phyloP scores from a whole-genome alignment of 192 early-diverging fungal species.

The Mortierella alpina region DNA sequence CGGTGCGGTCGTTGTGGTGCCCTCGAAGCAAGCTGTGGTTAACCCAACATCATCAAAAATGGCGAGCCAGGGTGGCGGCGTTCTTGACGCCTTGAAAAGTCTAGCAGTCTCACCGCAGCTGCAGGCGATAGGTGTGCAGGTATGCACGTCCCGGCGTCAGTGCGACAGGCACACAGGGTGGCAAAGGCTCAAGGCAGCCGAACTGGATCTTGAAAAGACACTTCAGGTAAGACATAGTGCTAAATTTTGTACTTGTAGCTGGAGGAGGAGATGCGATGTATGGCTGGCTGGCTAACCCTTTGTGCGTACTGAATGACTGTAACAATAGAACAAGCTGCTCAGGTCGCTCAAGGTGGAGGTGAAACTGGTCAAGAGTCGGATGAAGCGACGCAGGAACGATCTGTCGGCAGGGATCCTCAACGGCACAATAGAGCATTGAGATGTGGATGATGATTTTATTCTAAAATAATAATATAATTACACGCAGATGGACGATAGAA shows the following conservation, averaged over 20 bases:
- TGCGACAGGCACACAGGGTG: slow-evolving; percentile 62
- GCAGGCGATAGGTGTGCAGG: slow-evolving; percentile 24
- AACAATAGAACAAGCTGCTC: slow-evolving; percentile 37
- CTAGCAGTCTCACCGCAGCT: not conserved
- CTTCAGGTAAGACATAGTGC: slow-evolving; percentile 31
- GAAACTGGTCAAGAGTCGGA: slow-evolving; percentile 58
- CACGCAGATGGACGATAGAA: not conserved
- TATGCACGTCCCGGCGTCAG: slow-evolving; percentile 50
- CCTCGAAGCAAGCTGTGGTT: slow-evolving; percentile 14
- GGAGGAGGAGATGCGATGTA: not conserved
- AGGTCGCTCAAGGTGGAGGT: slow-evolving; percentile 46
- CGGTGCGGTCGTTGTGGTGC: slow-evolving; percentile 26
- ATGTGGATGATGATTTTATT: not conserved
- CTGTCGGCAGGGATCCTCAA: slow-evolving; percentile 56
- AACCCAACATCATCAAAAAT: no score
- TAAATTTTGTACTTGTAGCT: not conserved
- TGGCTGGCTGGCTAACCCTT: not conserved
- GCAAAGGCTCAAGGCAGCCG: slow-evolving; percentile 57
- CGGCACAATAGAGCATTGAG: slow-evolving; percentile 57
- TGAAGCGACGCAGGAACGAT: slow-evolving; percentile 59
- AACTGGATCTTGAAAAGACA: slow-evolving; percentile 57
- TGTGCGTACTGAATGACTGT: not conserved
- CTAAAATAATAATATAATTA: not conserved
- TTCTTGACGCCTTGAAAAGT: not conserved
- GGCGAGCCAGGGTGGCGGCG: no score